Percentiles rank a stretch among this genome's conserved stretches.
phyloP scores from a whole-genome alignment of 2,329 filamentous ascomycete species.

The Blastomyces emzantsi region DNA sequence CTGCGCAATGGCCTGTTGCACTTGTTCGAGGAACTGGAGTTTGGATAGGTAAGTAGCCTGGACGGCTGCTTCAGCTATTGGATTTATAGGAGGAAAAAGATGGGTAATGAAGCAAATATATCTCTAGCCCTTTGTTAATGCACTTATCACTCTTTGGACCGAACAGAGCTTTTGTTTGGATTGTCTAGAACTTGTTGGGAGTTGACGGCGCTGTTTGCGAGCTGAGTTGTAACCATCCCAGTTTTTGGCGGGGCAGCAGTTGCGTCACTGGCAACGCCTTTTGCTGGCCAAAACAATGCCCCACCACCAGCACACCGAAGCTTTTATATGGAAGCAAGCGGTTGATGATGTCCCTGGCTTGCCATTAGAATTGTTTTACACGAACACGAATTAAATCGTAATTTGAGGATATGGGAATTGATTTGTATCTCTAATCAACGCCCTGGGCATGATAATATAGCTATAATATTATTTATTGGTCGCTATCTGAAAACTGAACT shows the following conservation, averaged over 20 bases:
- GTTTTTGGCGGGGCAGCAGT: slow-evolving; percentile 10
- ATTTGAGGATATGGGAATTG: too few relatives aligned
- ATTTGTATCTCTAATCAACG: too few relatives aligned
- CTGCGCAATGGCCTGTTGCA: not conserved
- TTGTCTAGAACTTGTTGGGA: not conserved
- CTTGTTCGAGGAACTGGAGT: not conserved
- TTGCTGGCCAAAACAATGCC: not conserved
- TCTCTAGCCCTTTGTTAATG: not conserved
- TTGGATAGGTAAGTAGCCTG: not conserved
- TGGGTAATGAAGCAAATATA: not conserved
- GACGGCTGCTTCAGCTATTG: not conserved
- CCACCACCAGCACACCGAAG: not conserved
- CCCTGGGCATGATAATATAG: not conserved
- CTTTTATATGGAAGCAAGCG: not conserved
- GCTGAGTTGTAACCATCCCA: not conserved
- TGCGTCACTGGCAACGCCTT: slow-evolving; percentile 5
- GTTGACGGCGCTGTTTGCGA: not conserved
- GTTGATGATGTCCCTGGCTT: too few relatives aligned
- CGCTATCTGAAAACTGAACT: too few relatives aligned
- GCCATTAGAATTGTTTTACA: too few relatives aligned
- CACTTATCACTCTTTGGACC: not conserved
- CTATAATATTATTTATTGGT: not conserved
- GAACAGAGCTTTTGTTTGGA: not conserved
- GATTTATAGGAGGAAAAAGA: too few relatives aligned
- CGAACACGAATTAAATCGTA: too few relatives aligned